Evolutionary conservation across 2,329 filamentous ascomycete genomes (phyloP), one percentile per base, ranked within the genome.

Genomic region (Botrytis deweyae): DNA sequence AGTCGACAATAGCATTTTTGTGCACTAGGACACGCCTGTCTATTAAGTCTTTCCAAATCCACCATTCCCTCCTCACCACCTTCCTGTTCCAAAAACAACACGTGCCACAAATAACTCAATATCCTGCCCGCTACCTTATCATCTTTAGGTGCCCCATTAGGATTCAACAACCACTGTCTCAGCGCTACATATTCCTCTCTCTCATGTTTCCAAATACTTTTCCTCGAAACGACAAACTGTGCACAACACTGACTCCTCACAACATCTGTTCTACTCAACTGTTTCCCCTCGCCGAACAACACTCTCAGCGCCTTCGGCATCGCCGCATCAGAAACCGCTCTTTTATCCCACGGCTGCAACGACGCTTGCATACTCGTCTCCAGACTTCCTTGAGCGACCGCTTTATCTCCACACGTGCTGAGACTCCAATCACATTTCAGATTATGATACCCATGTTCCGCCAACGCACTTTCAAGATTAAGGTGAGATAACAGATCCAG

Each of bases 211-310:
- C 83, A 84, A 29, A 88, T 83, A 29, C 83, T 82, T 20, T 85
- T 82, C 8, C 85, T 80, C 4, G 84, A 82, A 36, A 88, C 86
- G 20, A 85, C 86, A 78, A 88, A 89, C 75, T 88, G 88, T 18
- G 87, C 87, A 80, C 87, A 89, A 78, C 87, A 89, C 79, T 87
- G 84, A 62, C 84, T 81, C 72, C 84, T 78, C 75, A 87, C 52
- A 73, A 84, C 78, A 83, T 86, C 78, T 80, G 82, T 79, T 76
- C 84, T 76, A 77, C 83, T 83, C 73, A 86, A 77, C 22, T 82
- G 79, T 63, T 82, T 81, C n/a, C 81, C 81, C 20, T 79, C 80
- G 29, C 81, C 81, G 72, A 83, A 85, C 8, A 85, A 69, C 3
- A 78, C 72, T 10, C 75, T 79, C 12, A 85, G 75, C 12, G 83